These are phyloP conservation scores for Hygrophorus pudorinus DNA, from an alignment of 768 basidiomycete genomes.

Conservation along the genomic window DNA sequence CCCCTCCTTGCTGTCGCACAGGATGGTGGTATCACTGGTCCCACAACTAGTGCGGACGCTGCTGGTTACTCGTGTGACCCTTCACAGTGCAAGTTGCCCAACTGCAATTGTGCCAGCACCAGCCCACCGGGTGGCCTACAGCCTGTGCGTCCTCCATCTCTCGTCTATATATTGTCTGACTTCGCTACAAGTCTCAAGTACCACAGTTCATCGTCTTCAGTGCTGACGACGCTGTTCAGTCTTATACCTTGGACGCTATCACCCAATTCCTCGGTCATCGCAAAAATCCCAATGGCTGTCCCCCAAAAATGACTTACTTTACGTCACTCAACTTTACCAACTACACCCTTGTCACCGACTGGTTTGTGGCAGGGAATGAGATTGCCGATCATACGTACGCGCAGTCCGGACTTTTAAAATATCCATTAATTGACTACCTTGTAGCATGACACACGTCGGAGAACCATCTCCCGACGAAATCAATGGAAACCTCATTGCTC, in stretches of 20 bases:
- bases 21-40: constrained; percentile 46
- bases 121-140: constrained; percentile 61
- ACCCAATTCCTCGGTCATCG: constrained; percentile 70
- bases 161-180: background rate
- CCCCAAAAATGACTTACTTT: constrained; percentile 70
- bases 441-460: constrained; percentile 72
- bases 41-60: constrained; percentile 40
- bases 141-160: constrained; percentile 36
- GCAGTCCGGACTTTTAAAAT: constrained; percentile 2
- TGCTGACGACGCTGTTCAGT: constrained; percentile 69
- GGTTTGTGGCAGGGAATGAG: constrained; percentile 77
- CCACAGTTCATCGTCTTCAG: constrained; percentile 67
- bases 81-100: constrained; percentile 52
- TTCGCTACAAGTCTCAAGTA: constrained; percentile 34
- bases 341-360: constrained; percentile 67
- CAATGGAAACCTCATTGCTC: constrained; percentile 67
- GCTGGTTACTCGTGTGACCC: constrained; percentile 68
- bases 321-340: constrained; percentile 66
- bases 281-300: constrained; percentile 68
- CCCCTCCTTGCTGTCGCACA: constrained; percentile 31
- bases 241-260: constrained; percentile 63
- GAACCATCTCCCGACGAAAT: constrained; percentile 54
- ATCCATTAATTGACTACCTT: constrained; percentile 1
- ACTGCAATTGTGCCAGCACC: constrained; percentile 66
- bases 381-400: constrained; percentile 71